Conservation (phyloP, 106 monocot species). For the Gastrodia elata region DNA sequence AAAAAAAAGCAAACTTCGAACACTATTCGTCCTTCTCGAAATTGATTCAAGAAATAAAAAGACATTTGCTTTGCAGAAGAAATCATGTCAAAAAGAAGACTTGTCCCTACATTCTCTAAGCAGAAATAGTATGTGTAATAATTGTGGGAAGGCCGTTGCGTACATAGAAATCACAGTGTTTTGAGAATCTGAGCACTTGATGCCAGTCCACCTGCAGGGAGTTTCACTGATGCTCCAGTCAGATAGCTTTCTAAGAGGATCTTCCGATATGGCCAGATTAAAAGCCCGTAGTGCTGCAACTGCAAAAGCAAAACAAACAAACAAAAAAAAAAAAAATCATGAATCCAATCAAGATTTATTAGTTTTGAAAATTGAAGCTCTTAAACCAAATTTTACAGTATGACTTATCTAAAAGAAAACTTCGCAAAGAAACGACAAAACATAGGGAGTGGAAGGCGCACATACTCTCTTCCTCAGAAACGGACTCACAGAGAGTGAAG, state of each 20-base stretch:
- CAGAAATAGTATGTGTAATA: neutral
- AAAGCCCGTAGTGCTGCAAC: conserved; percentile 52
- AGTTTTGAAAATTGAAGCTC: neutral
- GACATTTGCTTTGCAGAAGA: neutral
- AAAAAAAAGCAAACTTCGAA: neutral
- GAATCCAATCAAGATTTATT: neutral
- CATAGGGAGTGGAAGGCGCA: neutral
- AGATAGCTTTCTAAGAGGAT: conserved; percentile 49
- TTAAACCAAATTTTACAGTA: neutral
- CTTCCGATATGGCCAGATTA: conserved; percentile 59
- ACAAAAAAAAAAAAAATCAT: neutral
- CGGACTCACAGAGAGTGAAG: conserved; percentile 5
- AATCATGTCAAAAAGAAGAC: neutral
- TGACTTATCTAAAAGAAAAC: neutral
- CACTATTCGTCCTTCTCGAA: neutral
- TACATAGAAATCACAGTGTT: conserved; percentile 60
- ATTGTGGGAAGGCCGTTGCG: conserved; percentile 5
- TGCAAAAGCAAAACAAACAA: too few relatives aligned
- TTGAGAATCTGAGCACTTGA: conserved; percentile 46
- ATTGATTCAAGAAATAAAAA: neutral
- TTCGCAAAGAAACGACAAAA: neutral
- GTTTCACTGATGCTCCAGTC: conserved; percentile 48
- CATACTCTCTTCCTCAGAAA: conserved; percentile 36
- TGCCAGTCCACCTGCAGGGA: conserved; percentile 72
- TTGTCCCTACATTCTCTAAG: neutral